Percentiles rank a stretch among this genome's conserved stretches.
Evolutionary conservation across 176 grass and related monocot genomes (phyloP).

Genomic region (Alopecurus myosuroides): DNA sequence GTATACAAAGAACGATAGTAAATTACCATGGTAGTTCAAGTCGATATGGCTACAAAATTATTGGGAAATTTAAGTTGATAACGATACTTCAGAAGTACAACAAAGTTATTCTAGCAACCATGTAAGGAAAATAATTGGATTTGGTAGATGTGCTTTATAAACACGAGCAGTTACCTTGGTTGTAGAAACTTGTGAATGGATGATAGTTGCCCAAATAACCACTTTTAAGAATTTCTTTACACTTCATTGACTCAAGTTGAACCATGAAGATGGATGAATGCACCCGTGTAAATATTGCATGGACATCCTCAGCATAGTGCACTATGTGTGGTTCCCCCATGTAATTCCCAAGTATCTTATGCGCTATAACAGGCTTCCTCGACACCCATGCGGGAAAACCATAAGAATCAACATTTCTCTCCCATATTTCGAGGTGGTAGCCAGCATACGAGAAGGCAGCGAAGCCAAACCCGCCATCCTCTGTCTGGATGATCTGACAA

Average conservation of each 20-base stretch:
- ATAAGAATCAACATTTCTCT: background rate
- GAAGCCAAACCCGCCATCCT: background rate
- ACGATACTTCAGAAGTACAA: background rate
- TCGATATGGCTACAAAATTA: background rate
- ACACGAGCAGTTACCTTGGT: background rate
- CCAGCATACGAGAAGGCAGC: background rate
- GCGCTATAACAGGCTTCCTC: background rate
- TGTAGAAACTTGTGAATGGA: slow-evolving; percentile 2
- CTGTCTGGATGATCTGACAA: background rate
- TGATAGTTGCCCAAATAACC: background rate
- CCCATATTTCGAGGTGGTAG: background rate
- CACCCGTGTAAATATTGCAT: background rate
- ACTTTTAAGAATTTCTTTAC: background rate
- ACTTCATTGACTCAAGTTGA: background rate
- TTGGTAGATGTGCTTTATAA: too few species aligned
- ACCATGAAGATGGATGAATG: background rate
- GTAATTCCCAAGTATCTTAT: background rate
- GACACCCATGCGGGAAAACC: background rate
- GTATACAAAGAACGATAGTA: too few species aligned
- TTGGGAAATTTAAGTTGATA: background rate
- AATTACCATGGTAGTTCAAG: background rate
- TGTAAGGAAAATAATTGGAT: background rate
- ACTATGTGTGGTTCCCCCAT: background rate
- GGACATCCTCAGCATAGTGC: background rate
- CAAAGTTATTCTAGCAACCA: background rate